Evolutionary conservation across 2,329 filamentous ascomycete genomes (phyloP).

Genomic region (Penicillium sp.): DNA sequence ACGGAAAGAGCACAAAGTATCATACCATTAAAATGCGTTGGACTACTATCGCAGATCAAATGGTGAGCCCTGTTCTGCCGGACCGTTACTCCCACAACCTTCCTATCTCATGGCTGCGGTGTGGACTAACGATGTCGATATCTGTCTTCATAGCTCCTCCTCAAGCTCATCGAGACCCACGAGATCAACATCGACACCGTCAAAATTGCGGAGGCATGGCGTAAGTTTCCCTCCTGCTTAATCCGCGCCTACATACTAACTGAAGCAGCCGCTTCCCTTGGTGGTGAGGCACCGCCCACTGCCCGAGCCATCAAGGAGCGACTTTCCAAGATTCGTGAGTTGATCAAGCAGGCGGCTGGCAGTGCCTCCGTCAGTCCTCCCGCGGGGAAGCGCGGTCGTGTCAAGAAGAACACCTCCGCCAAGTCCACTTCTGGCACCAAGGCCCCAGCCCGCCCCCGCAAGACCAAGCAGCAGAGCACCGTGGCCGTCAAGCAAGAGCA

Average conservation of each 20-base stretch:
- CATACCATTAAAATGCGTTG: no score
- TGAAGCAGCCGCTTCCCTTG: slow-evolving; percentile 22
- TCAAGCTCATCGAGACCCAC: slow-evolving; percentile 50
- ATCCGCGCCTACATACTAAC: background rate
- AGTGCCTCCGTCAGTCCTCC: background rate
- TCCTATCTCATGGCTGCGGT: no score
- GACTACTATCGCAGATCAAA: no score
- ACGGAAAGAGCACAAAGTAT: no score
- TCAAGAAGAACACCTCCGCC: background rate
- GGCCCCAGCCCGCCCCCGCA: background rate
- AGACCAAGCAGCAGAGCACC: slow-evolving; percentile 4
- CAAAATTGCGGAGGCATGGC: slow-evolving; percentile 47
- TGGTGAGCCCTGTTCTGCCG: no score
- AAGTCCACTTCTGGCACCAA: slow-evolving; percentile 1
- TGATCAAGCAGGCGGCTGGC: slow-evolving; percentile 18
- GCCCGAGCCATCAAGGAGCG: slow-evolving; percentile 49
- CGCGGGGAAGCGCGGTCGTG: background rate
- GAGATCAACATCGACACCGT: slow-evolving; percentile 43
- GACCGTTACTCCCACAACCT: no score
- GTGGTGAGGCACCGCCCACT: slow-evolving; percentile 38
- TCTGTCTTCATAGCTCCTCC: slow-evolving; percentile 39
- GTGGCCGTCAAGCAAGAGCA: background rate
- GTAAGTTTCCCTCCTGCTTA: slow-evolving; percentile 15
- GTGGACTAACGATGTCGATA: background rate
- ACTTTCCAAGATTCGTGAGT: slow-evolving; percentile 43